These are phyloP conservation scores for Fusarium dimerum DNA, from an alignment of 2,329 filamentous ascomycete species.

Conservation along the genomic window DNA sequence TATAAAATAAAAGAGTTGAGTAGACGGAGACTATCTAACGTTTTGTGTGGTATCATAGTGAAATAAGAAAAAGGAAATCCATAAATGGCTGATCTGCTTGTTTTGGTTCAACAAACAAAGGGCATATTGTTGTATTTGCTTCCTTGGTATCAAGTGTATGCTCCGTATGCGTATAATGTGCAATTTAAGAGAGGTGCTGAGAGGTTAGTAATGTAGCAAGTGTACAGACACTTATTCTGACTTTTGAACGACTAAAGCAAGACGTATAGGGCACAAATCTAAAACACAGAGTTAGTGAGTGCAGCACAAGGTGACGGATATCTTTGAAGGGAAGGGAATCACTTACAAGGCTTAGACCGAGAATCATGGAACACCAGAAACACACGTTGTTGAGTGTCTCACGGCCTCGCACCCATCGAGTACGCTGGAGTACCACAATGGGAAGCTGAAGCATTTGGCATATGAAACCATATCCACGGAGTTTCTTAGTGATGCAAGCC, in stretches of 20 bases:
- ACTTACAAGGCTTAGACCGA: constrained; percentile 78
- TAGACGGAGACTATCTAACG: not conserved
- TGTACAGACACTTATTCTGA: not conserved
- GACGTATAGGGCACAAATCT: constrained; percentile 58
- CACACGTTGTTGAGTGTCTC: constrained; percentile 84
- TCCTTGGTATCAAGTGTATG: not conserved
- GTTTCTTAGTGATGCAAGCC: constrained; percentile 96
- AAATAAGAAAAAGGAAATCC: not conserved
- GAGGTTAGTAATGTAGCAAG: not conserved
- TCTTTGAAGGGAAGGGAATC: not conserved
- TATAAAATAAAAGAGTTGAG: too few relatives aligned
- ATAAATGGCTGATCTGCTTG: not conserved
- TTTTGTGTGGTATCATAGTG: not conserved
- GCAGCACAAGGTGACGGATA: not conserved
- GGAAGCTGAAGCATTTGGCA: constrained; percentile 97
- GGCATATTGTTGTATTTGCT: not conserved
- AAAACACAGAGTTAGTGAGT: constrained; percentile 14
- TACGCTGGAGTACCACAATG: constrained; percentile 88
- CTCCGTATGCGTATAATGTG: not conserved
- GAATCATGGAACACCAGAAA: constrained; percentile 91
- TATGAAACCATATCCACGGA: constrained; percentile 89
- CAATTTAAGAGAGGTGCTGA: constrained; percentile 1
- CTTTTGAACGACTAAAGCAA: constrained; percentile 38
- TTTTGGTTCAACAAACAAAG: not conserved
- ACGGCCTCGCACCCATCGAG: constrained; percentile 70